Evolutionary conservation across 805 yeast species (phyloP), one percentile per base, ranked within the genome.

Genomic region (Yarrowia sp.): DNA sequence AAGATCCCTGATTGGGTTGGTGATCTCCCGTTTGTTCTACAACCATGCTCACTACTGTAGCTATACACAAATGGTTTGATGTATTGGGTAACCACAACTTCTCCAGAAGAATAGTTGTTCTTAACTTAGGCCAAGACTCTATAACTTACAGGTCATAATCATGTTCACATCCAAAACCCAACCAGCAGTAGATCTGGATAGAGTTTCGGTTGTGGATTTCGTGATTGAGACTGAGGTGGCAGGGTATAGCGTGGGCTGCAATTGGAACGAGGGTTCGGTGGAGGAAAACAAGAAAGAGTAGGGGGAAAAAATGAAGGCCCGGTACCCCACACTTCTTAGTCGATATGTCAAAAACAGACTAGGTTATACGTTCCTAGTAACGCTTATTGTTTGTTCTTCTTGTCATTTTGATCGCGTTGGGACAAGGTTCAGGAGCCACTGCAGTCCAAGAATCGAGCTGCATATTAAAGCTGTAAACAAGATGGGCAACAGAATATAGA

Each of bases 391-490:
- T 43, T 43, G 46, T 22, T 24, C 30, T 17, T 43, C n/a, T 16
- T 43, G 30, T 22, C 28, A 2, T 10, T 11, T 17, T n/a, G n/a
- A 19, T 46, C 22, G 36, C 35, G 36, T 17, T 28, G 19, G 22
- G 38, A 48, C 54, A 10, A 48, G 19, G 54, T 48, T 48, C 32
- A 48, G 54, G 54, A 48, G 38, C 38, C 54, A 21, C 38, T 48
- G 54, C 38, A 48, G 54, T 10, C 36, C n/a, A 30, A 48, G 14
- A 5, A 10, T 17, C 21, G 22, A 28, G 17, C 35, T 30, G 38
- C 54, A 48, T 28, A 7, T 2, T 22, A 24, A 30, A 12, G 36
- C 52, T 32, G 54, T 11, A 30, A 32, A 16, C 38, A 10, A 19
- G 38, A 48, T 48, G 52, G 17, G 33, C n/a, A 9, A 16, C 4